A percentile compares a stretch with the other conserved stretches of the same genome.
phyloP scores from a whole-genome alignment of 1,284 basidiomycete genomes.

The Malassezia furfur region DNA sequence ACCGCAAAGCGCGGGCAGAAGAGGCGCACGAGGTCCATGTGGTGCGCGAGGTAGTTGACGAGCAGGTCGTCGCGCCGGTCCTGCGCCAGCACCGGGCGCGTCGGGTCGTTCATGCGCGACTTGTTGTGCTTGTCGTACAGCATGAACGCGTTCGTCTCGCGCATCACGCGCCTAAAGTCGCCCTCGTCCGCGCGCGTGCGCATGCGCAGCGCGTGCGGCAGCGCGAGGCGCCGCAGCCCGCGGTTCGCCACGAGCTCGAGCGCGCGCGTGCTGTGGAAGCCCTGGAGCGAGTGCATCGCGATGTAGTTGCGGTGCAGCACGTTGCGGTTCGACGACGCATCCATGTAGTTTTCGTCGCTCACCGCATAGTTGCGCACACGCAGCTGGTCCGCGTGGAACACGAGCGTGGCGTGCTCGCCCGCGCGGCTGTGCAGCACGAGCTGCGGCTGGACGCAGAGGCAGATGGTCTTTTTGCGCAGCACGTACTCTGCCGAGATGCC shows the following conservation, averaged over 20 bases:
- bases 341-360: constrained; percentile 65
- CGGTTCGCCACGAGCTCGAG: neutral
- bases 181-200: constrained; percentile 23
- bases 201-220: constrained; percentile 69
- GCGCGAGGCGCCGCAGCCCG: constrained; percentile 49
- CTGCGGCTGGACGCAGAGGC: constrained; percentile 81
- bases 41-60: constrained; percentile 64
- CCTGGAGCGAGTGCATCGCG: constrained; percentile 69
- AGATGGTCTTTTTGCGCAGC: constrained; percentile 61
- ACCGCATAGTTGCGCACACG: constrained; percentile 73
- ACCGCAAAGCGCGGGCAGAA: constrained; percentile 67
- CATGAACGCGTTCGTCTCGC: constrained; percentile 74
- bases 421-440: constrained; percentile 66
- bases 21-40: constrained; percentile 73
- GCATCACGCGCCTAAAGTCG: constrained; percentile 66
- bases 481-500: constrained; percentile 50
- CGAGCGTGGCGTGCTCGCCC: constrained; percentile 59
- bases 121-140: constrained; percentile 87
- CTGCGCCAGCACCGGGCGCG: constrained; percentile 22
- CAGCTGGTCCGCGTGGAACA: constrained; percentile 72
- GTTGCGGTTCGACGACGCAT: constrained; percentile 74
- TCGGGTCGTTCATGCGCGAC: constrained; percentile 12
- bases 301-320: constrained; percentile 76
- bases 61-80: constrained; percentile 31
- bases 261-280: constrained; percentile 62